phyloP scores from a whole-genome alignment of 2,329 filamentous ascomycete species.

The Calonectria naviculata region DNA sequence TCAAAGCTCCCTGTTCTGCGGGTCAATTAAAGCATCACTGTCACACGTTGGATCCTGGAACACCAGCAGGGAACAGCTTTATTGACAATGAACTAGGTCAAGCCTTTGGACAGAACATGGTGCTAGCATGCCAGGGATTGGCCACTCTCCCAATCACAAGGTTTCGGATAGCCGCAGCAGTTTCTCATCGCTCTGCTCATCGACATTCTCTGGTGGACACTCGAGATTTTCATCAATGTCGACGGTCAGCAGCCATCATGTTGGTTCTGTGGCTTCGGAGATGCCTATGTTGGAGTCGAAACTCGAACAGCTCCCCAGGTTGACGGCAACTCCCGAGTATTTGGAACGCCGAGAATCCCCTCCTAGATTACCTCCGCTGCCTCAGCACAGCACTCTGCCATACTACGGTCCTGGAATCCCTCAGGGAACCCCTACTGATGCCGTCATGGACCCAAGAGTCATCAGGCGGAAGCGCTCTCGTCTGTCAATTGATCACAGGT shows the following conservation, averaged over 20 bases:
- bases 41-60: background rate
- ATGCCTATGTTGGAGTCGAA: conserved; percentile 51
- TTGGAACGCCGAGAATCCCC: conserved; percentile 14
- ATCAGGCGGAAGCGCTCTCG: conserved; percentile 34
- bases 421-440: conserved; percentile 26
- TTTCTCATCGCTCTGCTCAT: conserved; percentile 60
- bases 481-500: conserved; percentile 39
- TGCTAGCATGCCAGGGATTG: conserved; percentile 13
- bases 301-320: conserved; percentile 40
- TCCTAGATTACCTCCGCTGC: conserved; percentile 21
- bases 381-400: conserved; percentile 11
- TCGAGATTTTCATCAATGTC: conserved; percentile 66
- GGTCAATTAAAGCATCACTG: conserved; percentile 7
- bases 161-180: conserved; percentile 64
- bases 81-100: conserved; percentile 31
- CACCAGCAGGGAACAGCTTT: background rate
- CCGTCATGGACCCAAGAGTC: conserved; percentile 27
- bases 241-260: conserved; percentile 55
- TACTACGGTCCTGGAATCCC: conserved; percentile 7
- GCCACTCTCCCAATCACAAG: conserved; percentile 36
- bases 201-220: conserved; percentile 57
- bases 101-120: conserved; percentile 37
- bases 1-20: background rate
- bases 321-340: conserved; percentile 27
- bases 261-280: conserved; percentile 49